Conservation (phyloP, 352 stramenopile species). For the Phytophthora aleatoria region DNA sequence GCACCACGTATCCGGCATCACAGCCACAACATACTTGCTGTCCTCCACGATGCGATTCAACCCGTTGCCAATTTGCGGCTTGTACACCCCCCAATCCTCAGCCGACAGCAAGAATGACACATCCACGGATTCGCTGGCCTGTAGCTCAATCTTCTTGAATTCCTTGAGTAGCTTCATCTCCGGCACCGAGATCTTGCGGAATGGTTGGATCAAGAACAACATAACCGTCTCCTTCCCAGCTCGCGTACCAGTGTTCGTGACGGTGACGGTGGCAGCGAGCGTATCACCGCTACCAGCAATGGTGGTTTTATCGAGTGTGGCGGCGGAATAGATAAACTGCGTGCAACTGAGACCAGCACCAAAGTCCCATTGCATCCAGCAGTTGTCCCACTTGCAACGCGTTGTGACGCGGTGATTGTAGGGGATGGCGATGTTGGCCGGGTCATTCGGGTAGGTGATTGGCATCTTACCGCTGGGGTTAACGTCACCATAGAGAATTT, state of each 20-base stretch:
- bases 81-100: constrained; percentile 63
- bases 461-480: constrained; percentile 82
- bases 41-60: constrained; percentile 57
- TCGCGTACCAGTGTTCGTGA: constrained; percentile 64
- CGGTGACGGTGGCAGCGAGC: constrained; percentile 56
- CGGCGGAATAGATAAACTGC: constrained; percentile 52
- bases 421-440: constrained; percentile 50
- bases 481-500: constrained; percentile 76
- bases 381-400: constrained; percentile 49
- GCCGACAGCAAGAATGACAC: constrained; percentile 50
- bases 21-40: constrained; percentile 64
- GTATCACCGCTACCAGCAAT: constrained; percentile 28
- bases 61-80: constrained; percentile 50
- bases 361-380: constrained; percentile 69
- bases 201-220: constrained; percentile 75
- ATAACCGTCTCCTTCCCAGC: constrained; percentile 79
- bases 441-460: constrained; percentile 52
- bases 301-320: constrained; percentile 41
- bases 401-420: constrained; percentile 72
- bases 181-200: constrained; percentile 60
- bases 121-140: constrained; percentile 39
- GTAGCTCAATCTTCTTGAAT: constrained; percentile 78
- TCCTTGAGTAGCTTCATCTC: constrained; percentile 85
- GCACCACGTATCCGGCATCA: constrained; percentile 75
- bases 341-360: constrained; percentile 75